Evolutionary conservation across 192 early-diverging fungal species (phyloP), one percentile per base, ranked within the genome.

Genomic region (Coemansia sp.): DNA sequence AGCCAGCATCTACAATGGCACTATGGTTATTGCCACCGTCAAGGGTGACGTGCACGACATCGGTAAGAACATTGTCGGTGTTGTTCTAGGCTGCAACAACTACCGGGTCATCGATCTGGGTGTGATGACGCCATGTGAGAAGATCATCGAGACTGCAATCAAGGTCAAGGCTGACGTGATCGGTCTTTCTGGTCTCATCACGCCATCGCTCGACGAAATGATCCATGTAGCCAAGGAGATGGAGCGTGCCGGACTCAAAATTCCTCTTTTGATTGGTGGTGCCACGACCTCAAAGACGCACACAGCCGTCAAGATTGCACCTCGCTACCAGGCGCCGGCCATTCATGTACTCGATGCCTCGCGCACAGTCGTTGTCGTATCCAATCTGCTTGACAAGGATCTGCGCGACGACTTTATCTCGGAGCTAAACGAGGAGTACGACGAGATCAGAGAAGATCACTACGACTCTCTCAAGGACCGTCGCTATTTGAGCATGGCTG

Each of bases 41-140:
- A 95, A 95, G 83, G 93, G 93, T 18, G 95, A 95, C 78, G 95
- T 98, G 25, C 95, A 98, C 80, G 93, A 95, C 76, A 98, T 98
- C 66, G 95, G 95, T 37, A 98, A 95, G 82, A 98, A 98, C 78
- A 98, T 98, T 83, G 91, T 93, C 43, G 93, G 89, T 18, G 95
- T 98, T 33, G 95, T 98, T 43, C 77, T 98, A 42, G 95, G 95
- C 24, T 98, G 95, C 85, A 98, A 98, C 82, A 95, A 95, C 73
- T 98, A 98, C 70, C 85, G 84, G 58, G 91, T 98, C 39, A 86
- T 98, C 51, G 95, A 95, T 71, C 62, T 97, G 59, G 95, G 95
- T 33, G 95, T 97, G 27, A 97, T 97, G 95, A 86, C 86, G 39
- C 93, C 95, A 0, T 91, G 89, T 69, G 92, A 95, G 21, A 93